A percentile compares a stretch with the other conserved stretches of the same genome.
These are phyloP conservation scores for Anisodus acutangulus DNA, from an alignment of 257 asterid species.

Conservation along the genomic window DNA sequence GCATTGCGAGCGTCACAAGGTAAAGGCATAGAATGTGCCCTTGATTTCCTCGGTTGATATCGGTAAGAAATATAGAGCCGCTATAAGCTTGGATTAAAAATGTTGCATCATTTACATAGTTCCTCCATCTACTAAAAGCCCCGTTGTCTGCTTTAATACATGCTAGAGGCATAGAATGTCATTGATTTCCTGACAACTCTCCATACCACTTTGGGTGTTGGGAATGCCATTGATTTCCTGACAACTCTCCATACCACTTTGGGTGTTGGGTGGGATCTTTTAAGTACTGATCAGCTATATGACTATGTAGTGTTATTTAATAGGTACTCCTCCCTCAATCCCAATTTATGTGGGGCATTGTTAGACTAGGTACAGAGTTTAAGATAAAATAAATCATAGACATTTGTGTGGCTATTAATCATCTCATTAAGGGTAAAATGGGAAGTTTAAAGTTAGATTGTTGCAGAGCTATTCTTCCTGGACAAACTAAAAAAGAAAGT, in stretches of 20 bases:
- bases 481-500: not conserved
- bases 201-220: not conserved
- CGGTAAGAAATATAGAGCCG: slow-evolving; percentile 18
- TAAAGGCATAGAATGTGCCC: not conserved
- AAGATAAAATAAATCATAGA: not conserved
- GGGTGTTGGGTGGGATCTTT: not conserved
- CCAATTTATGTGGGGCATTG: not conserved
- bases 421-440: not conserved
- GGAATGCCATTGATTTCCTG: not conserved
- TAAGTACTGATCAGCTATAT: not conserved
- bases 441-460: not conserved
- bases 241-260: not conserved
- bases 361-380: not conserved
- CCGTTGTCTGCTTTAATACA: not conserved
- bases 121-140: not conserved
- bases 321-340: not conserved
- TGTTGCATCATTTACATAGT: not conserved
- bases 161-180: slow-evolving; percentile 6
- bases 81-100: slow-evolving; percentile 1
- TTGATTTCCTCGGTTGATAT: slow-evolving; percentile 14
- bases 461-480: not conserved
- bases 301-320: not conserved
- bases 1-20: not conserved
- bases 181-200: not conserved
- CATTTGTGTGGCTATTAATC: not conserved